These are phyloP conservation scores for Escovopsis sp. DNA, from an alignment of 2,329 filamentous ascomycete genomes.

Conservation along the genomic window DNA sequence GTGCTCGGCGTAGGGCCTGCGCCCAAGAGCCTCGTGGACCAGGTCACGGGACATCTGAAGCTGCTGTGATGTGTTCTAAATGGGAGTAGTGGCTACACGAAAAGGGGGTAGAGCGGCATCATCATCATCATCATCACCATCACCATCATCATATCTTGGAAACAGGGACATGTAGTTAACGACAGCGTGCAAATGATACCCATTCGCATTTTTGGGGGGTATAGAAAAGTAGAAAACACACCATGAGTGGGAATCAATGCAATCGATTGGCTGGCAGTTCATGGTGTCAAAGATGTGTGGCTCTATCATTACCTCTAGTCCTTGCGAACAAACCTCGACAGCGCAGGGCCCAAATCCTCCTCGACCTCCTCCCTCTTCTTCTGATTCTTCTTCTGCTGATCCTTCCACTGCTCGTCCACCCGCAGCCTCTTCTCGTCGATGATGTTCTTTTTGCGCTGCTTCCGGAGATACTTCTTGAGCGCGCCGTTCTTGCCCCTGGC, in stretches of 20 bases:
- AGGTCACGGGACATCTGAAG: constrained; percentile 75
- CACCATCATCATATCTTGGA: no score
- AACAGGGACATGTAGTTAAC: no score
- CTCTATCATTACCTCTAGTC: constrained; percentile 22
- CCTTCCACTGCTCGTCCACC: constrained; percentile 68
- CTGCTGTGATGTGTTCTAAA: constrained; percentile 40
- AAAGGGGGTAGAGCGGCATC: background rate
- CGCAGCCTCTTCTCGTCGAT: constrained; percentile 89
- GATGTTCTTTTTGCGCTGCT: constrained; percentile 84
- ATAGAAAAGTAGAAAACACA: background rate
- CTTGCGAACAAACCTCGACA: constrained; percentile 73
- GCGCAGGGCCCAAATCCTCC: constrained; percentile 66
- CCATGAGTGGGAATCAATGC: no score
- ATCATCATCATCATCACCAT: background rate
- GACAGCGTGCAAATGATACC: no score
- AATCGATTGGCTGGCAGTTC: background rate
- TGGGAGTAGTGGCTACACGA: background rate
- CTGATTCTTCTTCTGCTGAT: constrained; percentile 52
- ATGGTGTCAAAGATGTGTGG: background rate
- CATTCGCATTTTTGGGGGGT: no score
- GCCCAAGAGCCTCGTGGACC: constrained; percentile 74
- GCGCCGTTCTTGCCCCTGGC: constrained; percentile 83
- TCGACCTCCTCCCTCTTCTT: constrained; percentile 48
- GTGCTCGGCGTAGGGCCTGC: constrained; percentile 74
- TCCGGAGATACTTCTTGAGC: constrained; percentile 74